These are phyloP conservation scores for Phytophthora pseudosyringae DNA, from an alignment of 352 stramenopile genomes.

Conservation along the genomic window DNA sequence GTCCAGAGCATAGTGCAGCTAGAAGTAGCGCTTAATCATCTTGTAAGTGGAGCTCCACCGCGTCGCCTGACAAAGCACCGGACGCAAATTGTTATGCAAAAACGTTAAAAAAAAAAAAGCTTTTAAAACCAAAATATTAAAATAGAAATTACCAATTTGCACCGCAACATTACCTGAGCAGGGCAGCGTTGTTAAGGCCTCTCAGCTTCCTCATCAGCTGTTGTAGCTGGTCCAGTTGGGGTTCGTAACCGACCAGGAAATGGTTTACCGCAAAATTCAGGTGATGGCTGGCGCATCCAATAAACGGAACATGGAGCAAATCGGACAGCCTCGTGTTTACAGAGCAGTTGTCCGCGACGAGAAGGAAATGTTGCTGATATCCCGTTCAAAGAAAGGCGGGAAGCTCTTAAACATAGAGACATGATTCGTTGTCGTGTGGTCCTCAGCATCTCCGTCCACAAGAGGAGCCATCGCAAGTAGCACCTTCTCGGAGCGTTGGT, in stretches of 20 bases:
- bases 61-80: neutral
- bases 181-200: neutral
- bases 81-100: neutral
- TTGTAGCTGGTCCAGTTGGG: neutral
- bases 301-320: neutral
- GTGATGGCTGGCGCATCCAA: neutral
- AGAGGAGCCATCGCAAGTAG: slow-evolving; percentile 3
- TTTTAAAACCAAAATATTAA: no score
- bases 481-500: neutral
- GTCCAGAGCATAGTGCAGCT: no score
- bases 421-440: no score
- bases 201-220: slow-evolving; percentile 9
- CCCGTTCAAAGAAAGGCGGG: neutral
- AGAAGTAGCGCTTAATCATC: no score
- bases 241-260: neutral
- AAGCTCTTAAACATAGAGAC: neutral
- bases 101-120: no score
- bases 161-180: neutral
- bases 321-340: neutral
- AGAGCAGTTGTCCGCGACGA: slow-evolving; percentile 5
- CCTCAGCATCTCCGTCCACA: neutral
- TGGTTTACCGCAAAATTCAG: slow-evolving; percentile 6
- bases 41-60: no score
- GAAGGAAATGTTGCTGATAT: neutral
- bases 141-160: no score